phyloP scores from a whole-genome alignment of 768 basidiomycete genomes.

The Suillus tomentosus region DNA sequence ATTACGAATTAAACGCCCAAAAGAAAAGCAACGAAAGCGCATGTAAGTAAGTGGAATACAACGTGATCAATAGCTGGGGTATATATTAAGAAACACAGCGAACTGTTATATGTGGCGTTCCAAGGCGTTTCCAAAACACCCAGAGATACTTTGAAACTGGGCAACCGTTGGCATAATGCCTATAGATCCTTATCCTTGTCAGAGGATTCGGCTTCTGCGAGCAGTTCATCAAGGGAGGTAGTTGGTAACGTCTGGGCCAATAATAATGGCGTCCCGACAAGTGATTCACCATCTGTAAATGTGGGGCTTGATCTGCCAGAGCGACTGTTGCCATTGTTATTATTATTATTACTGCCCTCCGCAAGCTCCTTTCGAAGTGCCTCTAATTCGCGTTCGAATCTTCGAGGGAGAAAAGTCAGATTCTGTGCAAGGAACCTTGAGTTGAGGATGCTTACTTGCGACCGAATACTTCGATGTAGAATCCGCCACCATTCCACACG shows the following conservation, averaged over 20 bases:
- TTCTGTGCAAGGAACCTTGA: neutral
- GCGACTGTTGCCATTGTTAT: slow-evolving; percentile 34
- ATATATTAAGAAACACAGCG: neutral
- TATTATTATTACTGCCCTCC: slow-evolving; percentile 43
- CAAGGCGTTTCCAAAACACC: slow-evolving; percentile 2
- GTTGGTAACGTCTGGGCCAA: slow-evolving; percentile 24
- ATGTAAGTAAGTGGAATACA: neutral
- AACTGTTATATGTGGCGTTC: slow-evolving; percentile 13
- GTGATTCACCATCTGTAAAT: slow-evolving; percentile 44
- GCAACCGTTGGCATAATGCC: neutral
- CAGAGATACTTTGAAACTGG: neutral
- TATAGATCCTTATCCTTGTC: slow-evolving; percentile 35
- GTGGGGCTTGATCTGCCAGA: slow-evolving; percentile 56
- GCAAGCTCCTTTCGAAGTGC: slow-evolving; percentile 89
- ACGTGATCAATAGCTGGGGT: neutral
- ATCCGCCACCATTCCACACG: slow-evolving; percentile 96
- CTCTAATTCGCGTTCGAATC: slow-evolving; percentile 92
- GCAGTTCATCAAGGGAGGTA: slow-evolving; percentile 19
- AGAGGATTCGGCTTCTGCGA: slow-evolving; percentile 16
- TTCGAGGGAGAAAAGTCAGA: slow-evolving; percentile 31
- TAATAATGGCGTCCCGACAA: slow-evolving; percentile 37
- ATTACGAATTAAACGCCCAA: slow-evolving; percentile 6
- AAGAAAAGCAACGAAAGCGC: slow-evolving; percentile 2
- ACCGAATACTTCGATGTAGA: slow-evolving; percentile 96
- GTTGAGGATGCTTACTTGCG: slow-evolving; percentile 69